A percentile compares a stretch with the other conserved stretches of the same genome.
These are phyloP conservation scores for Vitis rupestris DNA, from an alignment of 164 flowering plant species.

Conservation along the genomic window DNA sequence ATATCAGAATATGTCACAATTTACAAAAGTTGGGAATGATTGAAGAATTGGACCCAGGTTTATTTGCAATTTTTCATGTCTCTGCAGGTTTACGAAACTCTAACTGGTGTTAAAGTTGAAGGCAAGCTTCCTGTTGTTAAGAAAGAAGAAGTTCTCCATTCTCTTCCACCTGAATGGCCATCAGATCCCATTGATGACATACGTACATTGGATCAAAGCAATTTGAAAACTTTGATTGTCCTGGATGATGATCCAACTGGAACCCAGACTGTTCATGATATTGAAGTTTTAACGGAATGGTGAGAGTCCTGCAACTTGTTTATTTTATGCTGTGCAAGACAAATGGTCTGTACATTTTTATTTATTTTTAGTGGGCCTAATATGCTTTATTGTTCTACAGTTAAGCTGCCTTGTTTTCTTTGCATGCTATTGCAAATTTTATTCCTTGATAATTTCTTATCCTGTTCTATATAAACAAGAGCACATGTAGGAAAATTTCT, in stretches of 20 bases:
- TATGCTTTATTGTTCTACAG: background rate
- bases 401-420: background rate
- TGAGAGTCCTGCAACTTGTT: constrained; percentile 21
- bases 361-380: background rate
- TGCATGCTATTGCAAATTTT: background rate
- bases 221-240: constrained; percentile 72
- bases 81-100: constrained; percentile 84
- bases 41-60: background rate
- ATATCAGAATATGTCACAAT: too few relatives aligned
- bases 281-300: constrained; percentile 98
- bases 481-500: background rate
- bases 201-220: constrained; percentile 37
- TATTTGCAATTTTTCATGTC: constrained; percentile 7
- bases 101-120: constrained; percentile 88
- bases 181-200: constrained; percentile 70
- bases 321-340: too few relatives aligned
- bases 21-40: too few relatives aligned
- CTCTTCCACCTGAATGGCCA: constrained; percentile 95
- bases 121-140: constrained; percentile 64
- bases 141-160: constrained; percentile 60
- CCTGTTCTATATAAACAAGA: background rate
- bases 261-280: constrained; percentile 96
- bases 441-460: background rate
- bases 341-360: background rate
- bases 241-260: constrained; percentile 99